Base-by-base conservation (phyloP, 306 rosid species). In the Amphicarpaea edgeworthii region DNA sequence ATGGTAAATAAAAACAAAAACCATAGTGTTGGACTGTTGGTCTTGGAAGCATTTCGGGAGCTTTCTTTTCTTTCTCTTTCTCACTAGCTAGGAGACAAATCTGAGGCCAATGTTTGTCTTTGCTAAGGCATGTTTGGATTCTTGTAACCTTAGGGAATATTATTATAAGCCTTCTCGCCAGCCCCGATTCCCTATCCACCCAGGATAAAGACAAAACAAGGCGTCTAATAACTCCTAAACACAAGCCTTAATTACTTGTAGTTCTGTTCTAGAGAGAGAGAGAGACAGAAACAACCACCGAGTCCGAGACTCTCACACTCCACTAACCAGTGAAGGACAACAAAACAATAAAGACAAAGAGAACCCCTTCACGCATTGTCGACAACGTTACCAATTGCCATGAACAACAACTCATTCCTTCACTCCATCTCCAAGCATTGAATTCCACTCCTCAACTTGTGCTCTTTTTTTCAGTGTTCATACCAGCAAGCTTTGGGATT, bases 171-270 rank as follows among this genome's bases (percentile, higher is more conserved):
- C 10, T 74, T 51, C 64, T 68, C 46, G 87, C 88, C 88, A 61
- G 58, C 83, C 82, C 81, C 74, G 90, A 93, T 93, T 93, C 97
- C 90, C 86, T 59, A 81, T 88, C 93, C 91, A 86, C 83, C 87
- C 11, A 1, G 80, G n/a, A 42, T 69, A 34, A 78, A 67, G 97
- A 93, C 97, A 89, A 86, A 85, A 51, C 7, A 73, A 77, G 20
- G 64, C 78, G 32, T 80, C 62, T n/a, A 62, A 82, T n/a, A n/a
- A n/a, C n/a, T n/a, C n/a, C n/a, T n/a, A 81, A 14, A 57, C 78
- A 55, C 62, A 50, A 40, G 75, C 68, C 73, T 28, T 5, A n/a
- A n/a, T 28, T 28, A 28, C 32, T 28, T 28, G 3, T 28, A 28
- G 32, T 30, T 30, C 5, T 30, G 37, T 30, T 30, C 6, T 30